Evolutionary conservation across 1,284 basidiomycete species (phyloP).

Genomic region (Anthracocystis setariae): DNA sequence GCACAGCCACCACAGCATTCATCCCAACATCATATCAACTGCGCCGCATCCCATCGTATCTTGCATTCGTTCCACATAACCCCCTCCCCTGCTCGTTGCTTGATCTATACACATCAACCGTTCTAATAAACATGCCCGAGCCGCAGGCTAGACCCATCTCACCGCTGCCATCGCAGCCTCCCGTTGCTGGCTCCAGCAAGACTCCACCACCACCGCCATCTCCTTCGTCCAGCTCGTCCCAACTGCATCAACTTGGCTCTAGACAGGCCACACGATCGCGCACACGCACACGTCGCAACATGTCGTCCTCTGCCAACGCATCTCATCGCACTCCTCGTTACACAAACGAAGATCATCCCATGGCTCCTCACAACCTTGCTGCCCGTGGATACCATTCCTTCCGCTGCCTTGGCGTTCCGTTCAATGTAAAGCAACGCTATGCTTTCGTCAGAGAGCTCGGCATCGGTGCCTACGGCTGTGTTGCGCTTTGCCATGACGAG

Average conservation of each 20-base stretch:
- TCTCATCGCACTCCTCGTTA: conserved; percentile 45
- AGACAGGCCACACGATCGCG: conserved; percentile 53
- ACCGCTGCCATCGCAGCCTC: conserved; percentile 22
- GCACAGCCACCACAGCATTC: too few relatives aligned
- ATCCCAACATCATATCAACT: background rate
- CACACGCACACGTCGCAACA: conserved; percentile 52
- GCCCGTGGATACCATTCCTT: conserved; percentile 64
- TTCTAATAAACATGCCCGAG: conserved; percentile 32
- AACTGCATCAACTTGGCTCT: conserved; percentile 50
- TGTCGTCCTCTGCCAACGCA: conserved; percentile 32
- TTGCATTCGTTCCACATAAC: background rate
- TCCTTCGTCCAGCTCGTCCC: conserved; percentile 14
- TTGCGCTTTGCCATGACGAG: conserved; percentile 61
- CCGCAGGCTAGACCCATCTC: conserved; percentile 23
- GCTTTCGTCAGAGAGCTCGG: conserved; percentile 65
- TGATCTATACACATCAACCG: conserved; percentile 3
- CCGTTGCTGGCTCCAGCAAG: conserved; percentile 25
- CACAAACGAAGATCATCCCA: conserved; percentile 61
- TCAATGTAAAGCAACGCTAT: conserved; percentile 65
- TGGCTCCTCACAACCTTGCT: conserved; percentile 60
- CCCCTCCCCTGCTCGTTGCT: conserved; percentile 4
- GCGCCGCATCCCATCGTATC: background rate
- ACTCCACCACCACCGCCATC: conserved; percentile 30
- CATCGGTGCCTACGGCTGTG: conserved; percentile 66
- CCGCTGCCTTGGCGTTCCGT: conserved; percentile 62